These are phyloP conservation scores for Hibiscus mutabilis DNA, from an alignment of 345 rosid genomes.

Conservation along the genomic window DNA sequence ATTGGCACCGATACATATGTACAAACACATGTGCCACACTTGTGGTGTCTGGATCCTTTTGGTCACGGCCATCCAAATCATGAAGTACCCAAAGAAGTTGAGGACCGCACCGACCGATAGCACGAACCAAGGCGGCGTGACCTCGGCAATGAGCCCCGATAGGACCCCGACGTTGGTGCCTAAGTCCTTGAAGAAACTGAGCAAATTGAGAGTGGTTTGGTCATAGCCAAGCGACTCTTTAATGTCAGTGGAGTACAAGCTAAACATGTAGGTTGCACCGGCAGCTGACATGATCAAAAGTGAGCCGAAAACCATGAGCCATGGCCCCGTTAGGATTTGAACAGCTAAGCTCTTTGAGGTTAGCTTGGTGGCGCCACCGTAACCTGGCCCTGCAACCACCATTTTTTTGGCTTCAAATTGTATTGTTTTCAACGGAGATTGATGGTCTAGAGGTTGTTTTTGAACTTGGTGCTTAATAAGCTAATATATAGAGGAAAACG, in stretches of 20 bases:
- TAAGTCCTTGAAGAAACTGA: slow-evolving; percentile 60
- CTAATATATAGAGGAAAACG: not conserved
- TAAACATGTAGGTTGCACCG: slow-evolving; percentile 63
- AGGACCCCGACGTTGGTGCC: slow-evolving; percentile 51
- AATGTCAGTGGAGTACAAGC: slow-evolving; percentile 39
- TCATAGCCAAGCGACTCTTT: slow-evolving; percentile 40
- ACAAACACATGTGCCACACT: slow-evolving; percentile 62
- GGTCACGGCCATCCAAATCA: slow-evolving; percentile 61
- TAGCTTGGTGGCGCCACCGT: not conserved
- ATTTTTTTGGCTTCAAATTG: not conserved
- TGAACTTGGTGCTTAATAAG: not conserved
- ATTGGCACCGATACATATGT: slow-evolving; percentile 56
- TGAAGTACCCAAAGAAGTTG: slow-evolving; percentile 61
- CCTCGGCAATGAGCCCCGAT: slow-evolving; percentile 54
- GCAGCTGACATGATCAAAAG: slow-evolving; percentile 50
- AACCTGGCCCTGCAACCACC: slow-evolving; percentile 5
- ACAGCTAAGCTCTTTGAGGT: not conserved
- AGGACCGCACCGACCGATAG: slow-evolving; percentile 40
- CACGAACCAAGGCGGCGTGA: slow-evolving; percentile 66
- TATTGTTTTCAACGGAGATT: not conserved
- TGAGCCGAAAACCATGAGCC: slow-evolving; percentile 60
- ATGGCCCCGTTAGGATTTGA: slow-evolving; percentile 25
- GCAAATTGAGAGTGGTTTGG: slow-evolving; percentile 49
- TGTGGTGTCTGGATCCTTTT: slow-evolving; percentile 23
- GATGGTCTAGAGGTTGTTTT: not conserved